Conservation (phyloP, 257 asterid genomes). For the Marsdenia floribunda region DNA sequence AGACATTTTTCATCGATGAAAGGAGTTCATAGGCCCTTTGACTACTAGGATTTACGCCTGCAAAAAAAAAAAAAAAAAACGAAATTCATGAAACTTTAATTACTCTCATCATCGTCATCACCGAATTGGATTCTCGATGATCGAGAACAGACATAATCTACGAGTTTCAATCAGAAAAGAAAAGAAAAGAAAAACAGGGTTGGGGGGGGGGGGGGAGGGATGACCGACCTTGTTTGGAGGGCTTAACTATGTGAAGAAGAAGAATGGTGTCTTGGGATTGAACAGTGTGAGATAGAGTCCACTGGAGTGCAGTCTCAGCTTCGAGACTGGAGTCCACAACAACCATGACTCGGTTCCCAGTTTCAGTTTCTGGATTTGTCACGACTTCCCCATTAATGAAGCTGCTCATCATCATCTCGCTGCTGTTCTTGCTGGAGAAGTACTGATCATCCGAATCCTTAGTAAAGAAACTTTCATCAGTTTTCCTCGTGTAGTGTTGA, state of each 20-base stretch:
- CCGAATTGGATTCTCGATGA: background rate
- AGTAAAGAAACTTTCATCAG: constrained; percentile 24
- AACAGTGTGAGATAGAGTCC: constrained; percentile 84
- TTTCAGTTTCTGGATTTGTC: constrained; percentile 28
- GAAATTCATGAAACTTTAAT: background rate
- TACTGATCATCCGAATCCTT: constrained; percentile 14
- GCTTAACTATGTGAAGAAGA: constrained; percentile 53
- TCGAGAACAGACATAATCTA: background rate
- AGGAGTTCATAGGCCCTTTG: constrained; percentile 24
- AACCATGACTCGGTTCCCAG: constrained; percentile 81
- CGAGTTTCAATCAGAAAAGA: background rate
- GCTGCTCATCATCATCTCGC: constrained; percentile 23
- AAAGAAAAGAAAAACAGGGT: too few species aligned
- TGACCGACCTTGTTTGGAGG: constrained; percentile 42
- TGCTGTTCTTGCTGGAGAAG: constrained; percentile 30
- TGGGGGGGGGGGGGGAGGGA: too few species aligned
- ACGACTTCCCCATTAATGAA: constrained; percentile 21
- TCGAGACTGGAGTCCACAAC: constrained; percentile 57
- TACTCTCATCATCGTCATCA: background rate
- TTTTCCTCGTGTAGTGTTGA: constrained; percentile 28
- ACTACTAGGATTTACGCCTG: constrained; percentile 38
- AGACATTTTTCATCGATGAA: constrained; percentile 22
- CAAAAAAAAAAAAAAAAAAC: constrained; percentile 12
- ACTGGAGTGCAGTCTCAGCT: constrained; percentile 70
- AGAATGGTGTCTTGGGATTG: constrained; percentile 63